Evolutionary conservation across 768 basidiomycete genomes (phyloP).

Genomic region (Termitomyces sp.): DNA sequence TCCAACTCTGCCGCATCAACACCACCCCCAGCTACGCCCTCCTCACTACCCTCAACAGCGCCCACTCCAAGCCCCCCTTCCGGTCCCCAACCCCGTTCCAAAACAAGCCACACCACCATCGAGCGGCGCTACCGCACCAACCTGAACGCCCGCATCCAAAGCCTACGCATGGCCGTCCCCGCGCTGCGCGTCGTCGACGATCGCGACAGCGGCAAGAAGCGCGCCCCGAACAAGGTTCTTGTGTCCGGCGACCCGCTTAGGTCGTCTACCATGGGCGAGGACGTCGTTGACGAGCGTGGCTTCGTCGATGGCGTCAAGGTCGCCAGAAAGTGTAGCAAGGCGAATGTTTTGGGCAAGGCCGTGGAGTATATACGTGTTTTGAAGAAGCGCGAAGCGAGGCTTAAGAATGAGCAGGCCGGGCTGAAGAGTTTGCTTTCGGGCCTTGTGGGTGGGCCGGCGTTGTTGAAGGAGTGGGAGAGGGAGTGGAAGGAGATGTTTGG

Average conservation of each 20-base stretch:
- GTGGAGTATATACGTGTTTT: conserved; percentile 89
- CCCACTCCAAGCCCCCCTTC: conserved; percentile 11
- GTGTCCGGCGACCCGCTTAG: conserved; percentile 27
- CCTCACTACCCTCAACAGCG: conserved; percentile 12
- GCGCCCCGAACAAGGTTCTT: conserved; percentile 37
- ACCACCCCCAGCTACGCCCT: conserved; percentile 34
- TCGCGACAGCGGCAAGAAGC: conserved; percentile 43
- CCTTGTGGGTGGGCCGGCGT: conserved; percentile 67
- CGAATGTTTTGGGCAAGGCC: conserved; percentile 84
- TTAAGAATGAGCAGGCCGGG: conserved; percentile 72
- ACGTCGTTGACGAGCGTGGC: conserved; percentile 75
- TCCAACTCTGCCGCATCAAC: conserved; percentile 37
- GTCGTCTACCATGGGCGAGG: conserved; percentile 23
- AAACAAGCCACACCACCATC: conserved; percentile 87
- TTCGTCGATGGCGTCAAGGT: conserved; percentile 92
- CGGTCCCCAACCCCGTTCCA: conserved; percentile 32
- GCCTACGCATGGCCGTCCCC: conserved; percentile 74
- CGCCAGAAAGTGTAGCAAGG: conserved; percentile 87
- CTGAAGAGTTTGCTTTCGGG: conserved; percentile 62
- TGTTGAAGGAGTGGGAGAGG: conserved; percentile 70
- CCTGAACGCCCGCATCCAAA: conserved; percentile 80
- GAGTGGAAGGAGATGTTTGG: conserved; percentile 74
- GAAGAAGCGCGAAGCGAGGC: conserved; percentile 68
- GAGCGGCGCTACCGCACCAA: conserved; percentile 87
- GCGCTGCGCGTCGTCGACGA: conserved; percentile 76